These are phyloP conservation scores for Fusarium algeriense DNA, from an alignment of 2,329 filamentous ascomycete genomes.

Conservation along the genomic window DNA sequence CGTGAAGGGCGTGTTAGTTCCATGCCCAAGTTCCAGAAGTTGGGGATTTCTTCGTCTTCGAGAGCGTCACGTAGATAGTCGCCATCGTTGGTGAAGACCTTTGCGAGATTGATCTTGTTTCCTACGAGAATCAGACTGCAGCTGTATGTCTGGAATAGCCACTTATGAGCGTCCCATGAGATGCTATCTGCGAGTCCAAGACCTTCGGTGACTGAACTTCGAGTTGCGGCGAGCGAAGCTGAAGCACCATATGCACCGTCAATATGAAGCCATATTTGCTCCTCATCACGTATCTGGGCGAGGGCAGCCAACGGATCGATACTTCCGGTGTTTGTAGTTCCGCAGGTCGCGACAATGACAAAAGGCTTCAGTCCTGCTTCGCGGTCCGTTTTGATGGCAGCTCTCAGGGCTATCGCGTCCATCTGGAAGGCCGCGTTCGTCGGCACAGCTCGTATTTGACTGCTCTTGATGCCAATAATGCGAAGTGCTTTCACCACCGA, in stretches of 20 bases:
- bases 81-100: conserved; percentile 13
- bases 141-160: conserved; percentile 22
- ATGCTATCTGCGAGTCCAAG: conserved; percentile 24
- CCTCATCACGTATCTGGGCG: not conserved
- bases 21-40: conserved; percentile 25
- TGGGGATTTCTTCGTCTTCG: conserved; percentile 19
- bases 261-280: conserved; percentile 20
- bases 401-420: not conserved
- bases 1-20: conserved; percentile 14
- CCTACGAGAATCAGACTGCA: conserved; percentile 14
- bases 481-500: conserved; percentile 14
- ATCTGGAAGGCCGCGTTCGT: not conserved
- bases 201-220: not conserved
- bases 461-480: not conserved
- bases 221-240: not conserved
- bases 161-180: conserved; percentile 26
- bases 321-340: conserved; percentile 17
- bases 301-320: not conserved
- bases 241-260: conserved; percentile 26
- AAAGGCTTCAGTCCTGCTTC: conserved; percentile 4
- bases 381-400: conserved; percentile 1
- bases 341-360: conserved; percentile 9
- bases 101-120: not conserved
- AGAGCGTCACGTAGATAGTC: conserved; percentile 24
- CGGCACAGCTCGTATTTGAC: not conserved